Conservation (phyloP, 495 filamentous ascomycete species). For the Evansstolkia leycettana region DNA sequence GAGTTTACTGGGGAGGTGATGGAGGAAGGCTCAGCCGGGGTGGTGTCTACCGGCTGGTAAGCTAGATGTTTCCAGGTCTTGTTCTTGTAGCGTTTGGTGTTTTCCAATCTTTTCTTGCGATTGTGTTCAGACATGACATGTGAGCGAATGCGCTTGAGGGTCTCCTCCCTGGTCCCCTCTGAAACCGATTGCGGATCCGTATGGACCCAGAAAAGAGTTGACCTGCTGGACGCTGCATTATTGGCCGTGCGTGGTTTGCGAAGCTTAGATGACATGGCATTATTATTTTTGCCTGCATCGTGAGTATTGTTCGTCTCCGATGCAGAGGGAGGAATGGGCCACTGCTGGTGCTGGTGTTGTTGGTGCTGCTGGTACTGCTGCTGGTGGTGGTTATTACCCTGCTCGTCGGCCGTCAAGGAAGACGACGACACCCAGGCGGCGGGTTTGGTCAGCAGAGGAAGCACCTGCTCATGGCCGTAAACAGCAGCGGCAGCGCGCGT, state of each 20-base stretch:
- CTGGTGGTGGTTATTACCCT: background rate
- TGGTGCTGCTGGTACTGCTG: background rate
- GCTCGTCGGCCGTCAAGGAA: background rate
- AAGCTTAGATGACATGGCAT: conserved; percentile 15
- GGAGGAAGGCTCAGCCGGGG: conserved; percentile 1
- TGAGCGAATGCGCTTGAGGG: conserved; percentile 35
- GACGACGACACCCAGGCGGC: background rate
- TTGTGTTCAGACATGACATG: conserved; percentile 42
- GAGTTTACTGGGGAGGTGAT: too few species aligned
- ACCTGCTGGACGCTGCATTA: conserved; percentile 23
- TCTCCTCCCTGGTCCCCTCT: conserved; percentile 29
- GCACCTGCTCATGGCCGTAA: background rate
- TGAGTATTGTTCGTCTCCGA: background rate
- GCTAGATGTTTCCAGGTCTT: conserved; percentile 33
- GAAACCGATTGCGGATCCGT: conserved; percentile 28
- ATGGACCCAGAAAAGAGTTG: conserved; percentile 36
- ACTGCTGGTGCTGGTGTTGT: background rate
- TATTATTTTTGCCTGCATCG: background rate
- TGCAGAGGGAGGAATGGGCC: background rate
- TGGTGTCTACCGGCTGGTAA: conserved; percentile 24
- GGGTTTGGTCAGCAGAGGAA: background rate
- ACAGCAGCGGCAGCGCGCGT: background rate
- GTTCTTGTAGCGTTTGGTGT: conserved; percentile 30
- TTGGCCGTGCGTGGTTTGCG: conserved; percentile 29
- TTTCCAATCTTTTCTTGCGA: conserved; percentile 35